phyloP scores from a whole-genome alignment of 2,329 filamentous ascomycete genomes.

The Fusarium goolgardi region DNA sequence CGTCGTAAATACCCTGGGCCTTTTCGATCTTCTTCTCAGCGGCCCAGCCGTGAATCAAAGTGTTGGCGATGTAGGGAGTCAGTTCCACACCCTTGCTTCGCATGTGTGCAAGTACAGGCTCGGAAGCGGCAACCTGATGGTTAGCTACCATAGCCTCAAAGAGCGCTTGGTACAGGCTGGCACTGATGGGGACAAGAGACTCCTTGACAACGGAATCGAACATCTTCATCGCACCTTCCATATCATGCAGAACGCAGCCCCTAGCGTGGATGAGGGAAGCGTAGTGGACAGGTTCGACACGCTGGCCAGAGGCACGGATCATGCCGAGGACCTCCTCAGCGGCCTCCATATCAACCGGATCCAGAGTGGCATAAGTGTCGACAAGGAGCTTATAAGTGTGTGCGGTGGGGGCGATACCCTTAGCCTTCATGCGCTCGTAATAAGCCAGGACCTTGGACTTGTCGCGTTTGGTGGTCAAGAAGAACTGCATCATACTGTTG shows the following conservation, averaged over 20 bases:
- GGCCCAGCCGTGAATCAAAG: constrained; percentile 96
- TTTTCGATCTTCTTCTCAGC: constrained; percentile 82
- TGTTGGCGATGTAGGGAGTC: constrained; percentile 98
- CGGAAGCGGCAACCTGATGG: constrained; percentile 81
- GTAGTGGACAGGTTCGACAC: constrained; percentile 93
- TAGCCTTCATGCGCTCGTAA: constrained; percentile 92
- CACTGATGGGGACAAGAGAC: constrained; percentile 74
- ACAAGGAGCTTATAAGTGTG: constrained; percentile 98
- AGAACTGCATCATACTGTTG: constrained; percentile 99
- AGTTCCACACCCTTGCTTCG: constrained; percentile 77
- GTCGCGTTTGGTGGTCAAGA: constrained; percentile 96
- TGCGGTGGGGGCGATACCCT: constrained; percentile 88
- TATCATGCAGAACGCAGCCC: constrained; percentile 92
- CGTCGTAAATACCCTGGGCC: constrained; percentile 81
- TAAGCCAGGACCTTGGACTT: constrained; percentile 93
- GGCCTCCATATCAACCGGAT: constrained; percentile 87
- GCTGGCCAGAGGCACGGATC: constrained; percentile 79
- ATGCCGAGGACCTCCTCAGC: constrained; percentile 85
- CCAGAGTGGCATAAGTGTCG: constrained; percentile 92
- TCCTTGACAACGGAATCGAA: constrained; percentile 85
- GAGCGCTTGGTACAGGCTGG: constrained; percentile 94
- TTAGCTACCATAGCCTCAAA: constrained; percentile 98
- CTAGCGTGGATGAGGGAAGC: constrained; percentile 95
- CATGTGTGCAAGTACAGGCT: constrained; percentile 82
- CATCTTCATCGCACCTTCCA: constrained; percentile 81